Evolutionary conservation across 2,329 filamentous ascomycete species (phyloP), one percentile per base, ranked within the genome.

Genomic region (Curvularia sp.): DNA sequence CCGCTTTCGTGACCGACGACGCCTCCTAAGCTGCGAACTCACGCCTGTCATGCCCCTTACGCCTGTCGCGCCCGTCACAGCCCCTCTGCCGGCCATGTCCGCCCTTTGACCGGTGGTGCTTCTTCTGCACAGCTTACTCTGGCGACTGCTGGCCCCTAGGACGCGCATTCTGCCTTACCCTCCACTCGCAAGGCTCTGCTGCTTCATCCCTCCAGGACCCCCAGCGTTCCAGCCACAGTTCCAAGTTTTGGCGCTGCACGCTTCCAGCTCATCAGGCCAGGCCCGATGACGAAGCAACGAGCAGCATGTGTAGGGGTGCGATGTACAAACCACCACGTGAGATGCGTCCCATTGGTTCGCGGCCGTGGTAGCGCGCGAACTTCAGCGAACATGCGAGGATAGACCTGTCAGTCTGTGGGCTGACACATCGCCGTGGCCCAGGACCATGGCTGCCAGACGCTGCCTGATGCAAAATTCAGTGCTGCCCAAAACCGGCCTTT

Each of bases 251-350:
- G 44, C 28, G 54, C 58, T 62, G 63, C 64, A 62, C 53, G 46
- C 53, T 64, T 65, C 66, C 67, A 63, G 61, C 67, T 66, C 63
- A 64, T 58, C 66, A 53, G 24, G 46, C 54, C 49, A 30, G 50
- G 43, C 47, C 53, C 46, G 60, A 66, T 66, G 64, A 66, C 64
- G 62, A 65, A 66, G 64, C 64, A 52, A 42, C 30, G 55, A 52
- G 58, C 50, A 22, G 51, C 54, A 54, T 43, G 41, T 56, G 60
- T 63, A 56, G 50, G 59, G 51, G 50, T 57, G 18, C 42, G 38
- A 57, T 49, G 46, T 55, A 51, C 47, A 61, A 51, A 56, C 41
- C 57, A 28, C 35, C 57, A 60, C 56, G 39, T 63, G 62, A 55
- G 30, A 24, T 43, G 12, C 28, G 15, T 38, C 15, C 38, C 8